phyloP scores from a whole-genome alignment of 2,329 filamentous ascomycete species.

The Beauveria varroae region DNA sequence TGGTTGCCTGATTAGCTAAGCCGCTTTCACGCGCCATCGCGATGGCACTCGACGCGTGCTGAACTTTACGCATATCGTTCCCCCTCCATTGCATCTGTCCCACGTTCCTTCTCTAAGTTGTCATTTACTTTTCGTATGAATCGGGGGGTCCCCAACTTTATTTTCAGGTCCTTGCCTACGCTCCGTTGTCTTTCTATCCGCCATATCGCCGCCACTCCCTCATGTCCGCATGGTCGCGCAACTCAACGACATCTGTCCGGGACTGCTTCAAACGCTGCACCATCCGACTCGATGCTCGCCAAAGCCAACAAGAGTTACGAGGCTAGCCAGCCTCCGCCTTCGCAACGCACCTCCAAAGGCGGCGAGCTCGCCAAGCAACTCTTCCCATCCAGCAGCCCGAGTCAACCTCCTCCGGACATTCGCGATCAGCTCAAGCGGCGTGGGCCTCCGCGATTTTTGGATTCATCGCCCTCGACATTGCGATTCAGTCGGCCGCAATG shows the following conservation, averaged over 20 bases:
- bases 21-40: background rate
- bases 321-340: slow-evolving; percentile 28
- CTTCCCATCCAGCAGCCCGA: slow-evolving; percentile 51
- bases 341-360: slow-evolving; percentile 14
- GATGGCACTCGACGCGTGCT: background rate
- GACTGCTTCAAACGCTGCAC: background rate
- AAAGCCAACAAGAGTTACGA: slow-evolving; percentile 30
- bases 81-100: background rate
- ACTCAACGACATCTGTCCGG: slow-evolving; percentile 7
- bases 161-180: slow-evolving; percentile 30
- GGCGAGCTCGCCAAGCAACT: slow-evolving; percentile 40
- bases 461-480: slow-evolving; percentile 30
- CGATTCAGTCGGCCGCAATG: slow-evolving; percentile 18
- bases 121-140: slow-evolving; percentile 21
- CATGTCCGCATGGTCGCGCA: slow-evolving; percentile 13
- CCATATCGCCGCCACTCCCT: slow-evolving; percentile 19
- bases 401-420: slow-evolving; percentile 37
- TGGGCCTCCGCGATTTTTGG: slow-evolving; percentile 26
- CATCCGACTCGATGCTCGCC: slow-evolving; percentile 26
- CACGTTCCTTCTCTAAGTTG: background rate
- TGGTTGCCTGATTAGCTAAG: background rate
- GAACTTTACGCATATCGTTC: background rate
- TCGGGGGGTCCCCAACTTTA: slow-evolving; percentile 23
- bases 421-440: slow-evolving; percentile 40
- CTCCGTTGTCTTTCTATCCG: slow-evolving; percentile 17